Evolutionary conservation across 2,329 filamentous ascomycete species (phyloP).

Genomic region (Fusarium lyarnte): DNA sequence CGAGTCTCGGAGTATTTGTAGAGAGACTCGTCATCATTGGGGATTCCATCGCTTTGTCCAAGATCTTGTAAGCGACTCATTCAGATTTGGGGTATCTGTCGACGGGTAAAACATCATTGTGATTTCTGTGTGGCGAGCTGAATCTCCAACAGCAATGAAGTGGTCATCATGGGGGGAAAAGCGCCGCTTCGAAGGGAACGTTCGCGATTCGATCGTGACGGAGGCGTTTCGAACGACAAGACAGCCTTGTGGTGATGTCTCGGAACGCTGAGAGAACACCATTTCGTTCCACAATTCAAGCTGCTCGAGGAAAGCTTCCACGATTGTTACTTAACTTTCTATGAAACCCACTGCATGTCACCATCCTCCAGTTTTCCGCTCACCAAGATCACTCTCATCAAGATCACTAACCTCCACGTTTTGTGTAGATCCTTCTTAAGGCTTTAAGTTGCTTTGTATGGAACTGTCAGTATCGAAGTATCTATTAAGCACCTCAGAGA

Average conservation of each 20-base stretch:
- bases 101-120: background rate
- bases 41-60: background rate
- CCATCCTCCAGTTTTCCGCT: background rate
- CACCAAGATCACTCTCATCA: background rate
- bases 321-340: too few species aligned
- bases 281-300: too few species aligned
- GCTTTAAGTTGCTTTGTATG: accelerated
- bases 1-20: background rate
- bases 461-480: background rate
- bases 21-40: too few species aligned
- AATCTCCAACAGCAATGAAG: too few species aligned
- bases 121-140: too few species aligned
- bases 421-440: background rate
- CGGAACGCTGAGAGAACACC: too few species aligned
- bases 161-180: too few species aligned
- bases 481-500: background rate
- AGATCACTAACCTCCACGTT: background rate
- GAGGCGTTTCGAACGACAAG: too few species aligned
- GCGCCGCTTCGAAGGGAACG: background rate
- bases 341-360: too few species aligned
- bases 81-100: background rate
- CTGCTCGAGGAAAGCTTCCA: too few species aligned
- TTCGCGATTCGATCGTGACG: background rate
- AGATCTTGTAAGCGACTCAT: background rate
- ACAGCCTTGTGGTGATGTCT: background rate